Base-by-base conservation (phyloP, 768 basidiomycete species). In the Lentinula detonsa region DNA sequence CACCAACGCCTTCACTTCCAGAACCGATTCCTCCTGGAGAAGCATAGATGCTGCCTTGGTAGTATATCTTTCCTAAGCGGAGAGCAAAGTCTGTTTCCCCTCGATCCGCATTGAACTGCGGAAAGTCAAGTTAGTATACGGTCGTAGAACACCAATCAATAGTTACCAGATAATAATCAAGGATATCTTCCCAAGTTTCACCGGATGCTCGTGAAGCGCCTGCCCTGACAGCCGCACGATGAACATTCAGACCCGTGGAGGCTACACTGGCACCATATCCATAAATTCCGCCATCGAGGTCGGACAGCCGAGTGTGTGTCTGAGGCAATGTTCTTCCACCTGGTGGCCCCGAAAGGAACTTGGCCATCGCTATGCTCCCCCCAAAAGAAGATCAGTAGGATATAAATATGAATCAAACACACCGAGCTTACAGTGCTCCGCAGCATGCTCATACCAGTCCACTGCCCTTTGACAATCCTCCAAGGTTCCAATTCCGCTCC, bases 191-290 rank as follows among this genome's bases (percentile, higher is more conserved):
- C 90, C 94, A 95, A 13, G 92, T 95, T 71, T 97, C 95, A 21
- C 95, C 95, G 1, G 93, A 91, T 4, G 88, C 88, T 39, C 85
- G 85, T 34, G 93, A 88, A 35, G 87, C 73, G 16, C 88, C 91
- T 23, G 95, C 94, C 71, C 90, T 88, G 65, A 96, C 88, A 15
- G 89, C 88, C 13, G 94, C 84, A 59, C 86, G 79, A 39, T 84
- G 77, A 1, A 82, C 78, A 67, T 90, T 92, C 21, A 83, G 61
- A 1, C 92, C 93, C 0, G 93, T 94, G 0, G 93, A 95, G 7
- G 94, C 93, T 54, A 94, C 92, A 61, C 93, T 95, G 2, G 96
- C 93, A 52, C 96, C 95, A 15, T 91, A 90, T 2, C 97, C 97
- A 69, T 90, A 98, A n/a, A 92, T 85, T 5, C 97, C 97, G 15